These are phyloP conservation scores for Neonothopanus nambi DNA, from an alignment of 1,284 basidiomycete genomes.

Conservation along the genomic window DNA sequence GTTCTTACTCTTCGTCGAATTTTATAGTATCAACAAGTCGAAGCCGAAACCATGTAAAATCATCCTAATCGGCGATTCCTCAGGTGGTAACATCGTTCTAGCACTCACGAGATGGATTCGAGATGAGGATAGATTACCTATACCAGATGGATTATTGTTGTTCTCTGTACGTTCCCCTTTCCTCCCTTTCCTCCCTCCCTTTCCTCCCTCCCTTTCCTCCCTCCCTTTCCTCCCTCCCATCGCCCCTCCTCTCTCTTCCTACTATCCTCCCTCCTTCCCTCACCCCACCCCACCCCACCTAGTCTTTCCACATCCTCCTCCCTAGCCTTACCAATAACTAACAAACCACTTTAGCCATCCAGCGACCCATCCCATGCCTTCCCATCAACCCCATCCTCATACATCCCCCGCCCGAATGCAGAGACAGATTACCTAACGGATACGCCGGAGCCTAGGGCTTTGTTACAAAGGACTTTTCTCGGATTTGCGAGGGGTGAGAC, in stretches of 20 bases:
- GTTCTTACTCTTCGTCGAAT: too few species aligned
- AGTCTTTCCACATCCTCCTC: too few species aligned
- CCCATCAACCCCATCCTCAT: slow-evolving; percentile 45
- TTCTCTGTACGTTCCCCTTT: slow-evolving; percentile 39
- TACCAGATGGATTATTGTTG: slow-evolving; percentile 45
- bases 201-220: too few species aligned
- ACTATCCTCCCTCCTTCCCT: slow-evolving; percentile 27
- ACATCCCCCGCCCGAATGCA: slow-evolving; percentile 49
- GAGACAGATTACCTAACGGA: slow-evolving; percentile 53
- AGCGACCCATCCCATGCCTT: slow-evolving; percentile 45
- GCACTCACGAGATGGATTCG: slow-evolving; percentile 54
- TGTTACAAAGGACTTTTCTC: slow-evolving; percentile 51
- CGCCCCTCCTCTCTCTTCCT: too few species aligned
- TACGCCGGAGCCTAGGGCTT: slow-evolving; percentile 49
- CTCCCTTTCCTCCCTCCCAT: too few species aligned
- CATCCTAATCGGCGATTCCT: slow-evolving; percentile 66
- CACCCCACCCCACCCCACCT: background rate
- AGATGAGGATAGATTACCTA: slow-evolving; percentile 44
- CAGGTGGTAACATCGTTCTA: slow-evolving; percentile 70
- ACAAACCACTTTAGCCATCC: slow-evolving; percentile 24
- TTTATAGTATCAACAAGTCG: background rate
- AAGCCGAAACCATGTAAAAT: slow-evolving; percentile 46
- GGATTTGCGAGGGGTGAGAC: slow-evolving; percentile 35
- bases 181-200: too few species aligned
- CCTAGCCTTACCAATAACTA: too few species aligned